Percentiles rank a stretch among this genome's conserved stretches.
phyloP scores from a whole-genome alignment of 164 flowering plant species.

The Hamamelis virginiana region DNA sequence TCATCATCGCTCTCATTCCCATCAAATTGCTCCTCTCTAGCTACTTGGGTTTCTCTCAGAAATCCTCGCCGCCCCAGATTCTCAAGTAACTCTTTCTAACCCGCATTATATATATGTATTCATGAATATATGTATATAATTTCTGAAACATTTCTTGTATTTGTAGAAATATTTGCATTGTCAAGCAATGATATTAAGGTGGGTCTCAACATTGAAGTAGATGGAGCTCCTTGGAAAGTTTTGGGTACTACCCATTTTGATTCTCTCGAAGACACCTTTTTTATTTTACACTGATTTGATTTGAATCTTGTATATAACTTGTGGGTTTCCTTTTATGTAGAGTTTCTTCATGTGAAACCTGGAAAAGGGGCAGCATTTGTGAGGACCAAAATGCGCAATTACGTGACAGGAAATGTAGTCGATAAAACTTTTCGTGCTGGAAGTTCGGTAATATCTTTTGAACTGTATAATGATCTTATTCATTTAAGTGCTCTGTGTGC shows the following conservation, averaged over 20 bases:
- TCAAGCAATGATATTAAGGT: constrained; percentile 88
- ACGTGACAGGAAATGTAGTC: constrained; percentile 77
- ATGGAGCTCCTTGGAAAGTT: constrained; percentile 87
- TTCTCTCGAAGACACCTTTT: too few relatives aligned
- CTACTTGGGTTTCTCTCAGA: constrained; percentile 19
- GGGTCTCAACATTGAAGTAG: constrained; percentile 76
- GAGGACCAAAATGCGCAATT: constrained; percentile 86
- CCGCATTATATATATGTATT: background rate
- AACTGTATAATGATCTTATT: background rate
- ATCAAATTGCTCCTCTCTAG: constrained; percentile 25
- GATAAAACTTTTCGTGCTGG: constrained; percentile 97
- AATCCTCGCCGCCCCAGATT: constrained; percentile 26
- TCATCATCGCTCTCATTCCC: constrained; percentile 19
- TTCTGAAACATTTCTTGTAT: background rate
- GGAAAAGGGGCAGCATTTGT: constrained; percentile 99
- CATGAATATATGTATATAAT: background rate
- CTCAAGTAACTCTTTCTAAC: constrained; percentile 33
- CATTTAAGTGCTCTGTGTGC: background rate
- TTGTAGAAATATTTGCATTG: constrained; percentile 60
- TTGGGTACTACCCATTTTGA: constrained; percentile 41
- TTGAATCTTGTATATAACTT: background rate
- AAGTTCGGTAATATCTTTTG: constrained; percentile 51
- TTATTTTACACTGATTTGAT: background rate
- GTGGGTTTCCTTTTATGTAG: constrained; percentile 27
- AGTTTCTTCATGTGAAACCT: constrained; percentile 99